Base-by-base conservation (phyloP, 2,329 filamentous ascomycete species). In the Westerdykella aurantiaca region DNA sequence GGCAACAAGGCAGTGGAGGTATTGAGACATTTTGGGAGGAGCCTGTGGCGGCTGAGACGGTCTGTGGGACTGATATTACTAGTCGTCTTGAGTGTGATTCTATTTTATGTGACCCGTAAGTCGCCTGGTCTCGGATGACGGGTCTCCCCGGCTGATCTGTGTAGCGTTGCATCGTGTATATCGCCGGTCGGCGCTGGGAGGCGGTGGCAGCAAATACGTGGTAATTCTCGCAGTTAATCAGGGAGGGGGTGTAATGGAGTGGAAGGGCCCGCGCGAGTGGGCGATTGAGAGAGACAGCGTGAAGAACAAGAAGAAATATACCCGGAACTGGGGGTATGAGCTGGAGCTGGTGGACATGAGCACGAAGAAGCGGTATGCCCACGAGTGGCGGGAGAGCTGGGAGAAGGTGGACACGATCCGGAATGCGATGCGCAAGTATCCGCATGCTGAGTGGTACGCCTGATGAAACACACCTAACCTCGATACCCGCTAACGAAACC, bases 301-400 rank as follows among this genome's bases (percentile, higher is more conserved):
- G 43, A 83, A 84, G 66, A 98, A 98, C 72, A 98, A 98, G 75
- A 84, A 85, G 64, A 86, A 84, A 60, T 98, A 98, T 63, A 85
- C 82, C 2, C 77, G 80, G 29, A 79, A 78, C 64, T 97, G 93
- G 90, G 93, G 93, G 12, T 97, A 98, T 66, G 86, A 96, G 49
- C 74, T 98, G 46, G 93, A 98, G 67, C 85, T 97, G 62, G 88
- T 95, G 54, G 94, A 98, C 67, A 95, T 98, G 90, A 91, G 89
- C 72, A 95, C 90, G 42, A 95, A 96, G 78, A 97, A 96, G 72
- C 83, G 90, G 53, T 98, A 98, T 66, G 91, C 93, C 22, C 93
- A 98, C 70, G 93, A 98, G 70, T 98, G 93, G 93, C 81, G 93
- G 60, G 93, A 98, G 71, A 94, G 91, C 67, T 98, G 93, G 93